Conservation (phyloP, 2,329 filamentous ascomycete species). For the Polychaeton citri region DNA sequence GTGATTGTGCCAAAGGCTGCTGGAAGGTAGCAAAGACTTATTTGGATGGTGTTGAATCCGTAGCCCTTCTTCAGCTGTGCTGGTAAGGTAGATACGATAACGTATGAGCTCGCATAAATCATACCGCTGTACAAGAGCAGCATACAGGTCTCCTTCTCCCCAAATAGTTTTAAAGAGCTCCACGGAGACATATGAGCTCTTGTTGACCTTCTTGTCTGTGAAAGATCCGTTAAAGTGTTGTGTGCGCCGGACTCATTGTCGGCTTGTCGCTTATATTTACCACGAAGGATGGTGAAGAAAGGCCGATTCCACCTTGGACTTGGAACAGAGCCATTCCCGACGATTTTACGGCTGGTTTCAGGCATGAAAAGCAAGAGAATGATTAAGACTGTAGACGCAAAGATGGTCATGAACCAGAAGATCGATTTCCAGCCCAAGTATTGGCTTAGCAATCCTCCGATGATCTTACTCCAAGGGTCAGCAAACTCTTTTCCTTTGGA, state of each 20-base stretch:
- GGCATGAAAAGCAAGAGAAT: conserved; percentile 19
- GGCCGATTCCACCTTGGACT: conserved; percentile 17
- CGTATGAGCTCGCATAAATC: conserved; percentile 36
- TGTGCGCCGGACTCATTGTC: not conserved
- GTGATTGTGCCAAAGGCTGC: conserved; percentile 25
- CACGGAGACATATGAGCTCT: conserved; percentile 5
- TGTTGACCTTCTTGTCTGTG: conserved; percentile 7
- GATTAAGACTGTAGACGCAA: conserved; percentile 21
- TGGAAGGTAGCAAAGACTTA: conserved; percentile 16
- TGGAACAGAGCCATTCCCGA: conserved; percentile 24
- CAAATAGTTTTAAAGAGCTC: not conserved
- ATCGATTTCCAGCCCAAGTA: conserved; percentile 24
- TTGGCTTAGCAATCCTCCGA: conserved; percentile 19
- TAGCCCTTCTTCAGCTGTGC: conserved; percentile 26
- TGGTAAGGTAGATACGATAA: conserved; percentile 32
- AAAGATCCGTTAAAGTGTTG: not conserved
- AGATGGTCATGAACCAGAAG: conserved; percentile 32
- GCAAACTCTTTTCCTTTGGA: not conserved
- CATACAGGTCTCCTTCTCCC: conserved; percentile 10
- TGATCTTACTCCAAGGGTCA: conserved; percentile 3
- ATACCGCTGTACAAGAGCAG: conserved; percentile 16
- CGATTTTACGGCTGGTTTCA: conserved; percentile 28
- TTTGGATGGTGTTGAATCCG: conserved; percentile 16
- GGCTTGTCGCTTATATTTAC: conserved; percentile 8
- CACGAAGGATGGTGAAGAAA: conserved; percentile 15